A percentile compares a stretch with the other conserved stretches of the same genome.
Conservation (phyloP, 257 asterid genomes). For the Plantago elongata region DNA sequence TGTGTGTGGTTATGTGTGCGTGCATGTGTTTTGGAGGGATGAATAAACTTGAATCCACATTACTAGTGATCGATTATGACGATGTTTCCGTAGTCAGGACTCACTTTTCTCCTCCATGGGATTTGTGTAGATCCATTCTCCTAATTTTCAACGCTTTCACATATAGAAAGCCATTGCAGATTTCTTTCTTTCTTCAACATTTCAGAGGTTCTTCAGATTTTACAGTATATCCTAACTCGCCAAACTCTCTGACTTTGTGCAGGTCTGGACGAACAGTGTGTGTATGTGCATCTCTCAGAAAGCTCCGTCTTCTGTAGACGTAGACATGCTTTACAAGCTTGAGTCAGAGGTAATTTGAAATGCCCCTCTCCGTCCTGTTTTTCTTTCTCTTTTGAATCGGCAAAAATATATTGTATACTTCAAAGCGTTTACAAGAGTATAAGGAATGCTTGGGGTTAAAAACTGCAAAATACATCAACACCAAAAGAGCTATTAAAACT, state of each 20-base stretch:
- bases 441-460: too few species aligned
- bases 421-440: too few species aligned
- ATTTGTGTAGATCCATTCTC: too few species aligned
- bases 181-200: conserved; percentile 7
- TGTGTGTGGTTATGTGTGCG: too few species aligned
- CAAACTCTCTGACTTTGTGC: conserved; percentile 19
- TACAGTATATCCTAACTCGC: conserved; percentile 6
- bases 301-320: conserved; percentile 50
- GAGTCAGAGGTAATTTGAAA: conserved; percentile 57
- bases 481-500: too few species aligned
- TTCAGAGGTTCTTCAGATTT: conserved; percentile 4
- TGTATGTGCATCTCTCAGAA: conserved; percentile 53
- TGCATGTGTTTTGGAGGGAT: conserved; percentile 12
- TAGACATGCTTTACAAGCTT: conserved; percentile 63
- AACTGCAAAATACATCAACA: too few species aligned
- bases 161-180: background rate
- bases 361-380: conserved; percentile 11
- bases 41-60: background rate
- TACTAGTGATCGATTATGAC: too few species aligned
- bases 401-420: too few species aligned
- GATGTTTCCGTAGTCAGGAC: too few species aligned
- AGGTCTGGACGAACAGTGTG: conserved; percentile 71
- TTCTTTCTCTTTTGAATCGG: too few species aligned
- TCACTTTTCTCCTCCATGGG: too few species aligned
- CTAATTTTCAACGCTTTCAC: too few species aligned